Evolutionary conservation across 441 rosid genomes (phyloP).

Genomic region (Adansonia madagascariensis): DNA sequence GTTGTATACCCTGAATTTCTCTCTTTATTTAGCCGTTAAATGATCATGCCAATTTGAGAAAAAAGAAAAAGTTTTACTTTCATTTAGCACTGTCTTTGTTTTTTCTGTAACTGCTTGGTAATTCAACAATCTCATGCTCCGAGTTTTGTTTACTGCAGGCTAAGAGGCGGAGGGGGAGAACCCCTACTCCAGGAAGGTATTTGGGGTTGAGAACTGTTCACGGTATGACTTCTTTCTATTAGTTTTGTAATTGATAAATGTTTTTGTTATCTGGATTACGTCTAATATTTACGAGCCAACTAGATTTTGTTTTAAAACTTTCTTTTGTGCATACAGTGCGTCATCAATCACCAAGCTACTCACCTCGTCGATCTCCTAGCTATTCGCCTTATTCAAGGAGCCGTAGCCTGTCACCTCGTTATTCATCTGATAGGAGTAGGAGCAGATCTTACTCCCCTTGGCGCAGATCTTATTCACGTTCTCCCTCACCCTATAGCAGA

Average conservation of each 20-base stretch:
- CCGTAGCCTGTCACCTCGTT: slow-evolving; percentile 29
- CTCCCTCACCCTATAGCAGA: slow-evolving; percentile 50
- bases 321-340: slow-evolving; percentile 39
- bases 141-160: slow-evolving; percentile 55
- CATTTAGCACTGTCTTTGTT: not conserved
- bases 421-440: slow-evolving; percentile 38
- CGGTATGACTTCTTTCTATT: slow-evolving; percentile 46
- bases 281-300: not conserved
- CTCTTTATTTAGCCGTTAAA: slow-evolving; percentile 44
- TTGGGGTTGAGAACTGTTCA: slow-evolving; percentile 68
- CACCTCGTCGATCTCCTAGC: slow-evolving; percentile 55
- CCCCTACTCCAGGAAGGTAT: slow-evolving; percentile 95
- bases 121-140: slow-evolving; percentile 14
- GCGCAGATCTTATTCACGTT: slow-evolving; percentile 45
- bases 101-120: not conserved
- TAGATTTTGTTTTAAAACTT: not conserved
- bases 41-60: slow-evolving; percentile 17
- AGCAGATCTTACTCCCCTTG: slow-evolving; percentile 48
- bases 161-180: slow-evolving; percentile 79
- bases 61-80: not conserved
- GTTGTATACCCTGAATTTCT: slow-evolving; percentile 92
- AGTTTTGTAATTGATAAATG: not conserved
- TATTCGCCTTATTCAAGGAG: slow-evolving; percentile 43
- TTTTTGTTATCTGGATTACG: not conserved
- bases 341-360: slow-evolving; percentile 49